Evolutionary conservation across 2,329 filamentous ascomycete species (phyloP), one percentile per base, ranked within the genome.

Genomic region (Endothia cerciana): DNA sequence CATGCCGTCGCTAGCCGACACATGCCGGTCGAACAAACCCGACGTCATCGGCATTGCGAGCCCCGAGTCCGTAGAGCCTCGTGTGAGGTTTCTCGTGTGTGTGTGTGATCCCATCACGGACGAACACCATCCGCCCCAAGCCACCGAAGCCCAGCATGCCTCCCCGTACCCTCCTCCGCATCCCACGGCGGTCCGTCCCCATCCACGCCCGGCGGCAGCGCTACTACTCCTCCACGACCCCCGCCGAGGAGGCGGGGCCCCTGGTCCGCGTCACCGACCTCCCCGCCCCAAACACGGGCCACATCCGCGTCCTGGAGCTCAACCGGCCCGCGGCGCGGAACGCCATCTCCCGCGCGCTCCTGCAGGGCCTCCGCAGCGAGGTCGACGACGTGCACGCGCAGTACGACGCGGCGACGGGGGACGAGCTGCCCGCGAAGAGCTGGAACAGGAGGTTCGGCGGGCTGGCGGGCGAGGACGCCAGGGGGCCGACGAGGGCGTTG

Each of bases 241-340:
- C 79, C 40, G 77, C 83, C 19, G 65, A 76, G 43, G 62, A 76
- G 5, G 79, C 77, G 55, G n/a, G n/a, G n/a, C 82, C 87, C 13
- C 79, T 89, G 58, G 81, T 97, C 78, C 89, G 89, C 74, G 85
- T 92, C 70, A 89, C 87, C 68, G 88, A 90, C 77, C 80, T 97
- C 59, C 90, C 91, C 53, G 91, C 93, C 2, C 89, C 93, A 0
- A 87, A 90, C 74, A 87, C 87, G 22, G 95, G 94, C 70, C 91
- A 90, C 80, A 95, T 98, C 78, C 90, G 93, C 66, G 85, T 98
- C 70, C 87, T 98, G 65, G 90, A 94, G 68, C 86, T 99, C 71
- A 95, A 97, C 80, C 87, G 93, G 4, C 93, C 93, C 0, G 78
- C 86, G 10, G 90, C 94, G 43, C 91, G 94, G 74, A 99, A 99